A percentile compares a stretch with the other conserved stretches of the same genome.
phyloP scores from a whole-genome alignment of 345 rosid genomes.

The Jatropha curcas region DNA sequence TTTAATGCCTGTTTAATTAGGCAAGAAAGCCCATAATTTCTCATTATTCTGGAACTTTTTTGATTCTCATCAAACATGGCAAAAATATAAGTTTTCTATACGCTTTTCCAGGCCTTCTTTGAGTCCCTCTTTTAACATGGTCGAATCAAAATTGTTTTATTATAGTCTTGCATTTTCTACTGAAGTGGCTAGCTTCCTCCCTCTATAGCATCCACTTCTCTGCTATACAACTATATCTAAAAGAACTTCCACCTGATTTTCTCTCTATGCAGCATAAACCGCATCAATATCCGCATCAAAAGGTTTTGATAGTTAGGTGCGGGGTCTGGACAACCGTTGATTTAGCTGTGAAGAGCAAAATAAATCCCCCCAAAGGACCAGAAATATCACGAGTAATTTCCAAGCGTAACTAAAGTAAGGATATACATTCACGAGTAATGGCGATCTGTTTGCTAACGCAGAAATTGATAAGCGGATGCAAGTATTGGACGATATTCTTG shows the following conservation, averaged over 20 bases:
- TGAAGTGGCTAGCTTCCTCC: conserved; percentile 16
- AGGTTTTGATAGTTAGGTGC: conserved; percentile 14
- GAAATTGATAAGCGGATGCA: conserved; percentile 35
- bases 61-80: conserved; percentile 58
- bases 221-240: conserved; percentile 22
- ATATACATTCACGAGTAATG: conserved; percentile 42
- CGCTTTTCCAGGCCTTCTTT: conserved; percentile 48
- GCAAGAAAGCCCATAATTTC: conserved; percentile 53
- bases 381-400: conserved; percentile 22
- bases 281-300: conserved; percentile 18
- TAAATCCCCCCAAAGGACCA: too few species aligned
- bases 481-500: conserved; percentile 26
- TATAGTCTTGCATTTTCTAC: conserved; percentile 30
- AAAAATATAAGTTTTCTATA: conserved; percentile 66
- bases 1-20: conserved; percentile 48
- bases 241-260: conserved; percentile 17
- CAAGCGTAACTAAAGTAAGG: conserved; percentile 35
- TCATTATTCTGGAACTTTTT: conserved; percentile 53
- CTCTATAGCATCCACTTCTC: conserved; percentile 28
- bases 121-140: conserved; percentile 28
- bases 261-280: conserved; percentile 25
- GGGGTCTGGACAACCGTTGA: conserved; percentile 34
- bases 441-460: conserved; percentile 34
- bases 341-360: conserved; percentile 40
- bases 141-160: neutral